Base-by-base conservation (phyloP, 2,329 filamentous ascomycete species). In the Aspergillus sp. region DNA sequence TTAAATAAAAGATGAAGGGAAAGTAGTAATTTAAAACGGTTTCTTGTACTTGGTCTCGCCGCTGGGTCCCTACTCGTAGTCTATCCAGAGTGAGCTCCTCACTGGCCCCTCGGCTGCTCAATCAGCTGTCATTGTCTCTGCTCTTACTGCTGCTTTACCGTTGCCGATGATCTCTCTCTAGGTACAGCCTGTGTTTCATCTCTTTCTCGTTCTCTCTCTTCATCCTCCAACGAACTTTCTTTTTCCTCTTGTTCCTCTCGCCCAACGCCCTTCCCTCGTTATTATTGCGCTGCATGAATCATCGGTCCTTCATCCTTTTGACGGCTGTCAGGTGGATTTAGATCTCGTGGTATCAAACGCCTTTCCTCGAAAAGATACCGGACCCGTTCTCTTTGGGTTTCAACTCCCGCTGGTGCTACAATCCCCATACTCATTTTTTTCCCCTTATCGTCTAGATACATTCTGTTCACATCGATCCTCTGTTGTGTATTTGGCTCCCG, bases 141-240 rank as follows among this genome's bases (percentile, higher is more conserved):
- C 13, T 41, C 34, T 15, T 41, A 17, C 34, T 41, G 13, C 34
- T 15, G 11, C 34, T 41, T 41, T 41, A 13, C 34, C 30, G 45
- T 25, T 54, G 61, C 64, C 53, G 68, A 65, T 69, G 68, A 70
- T 70, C 68, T 66, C 60, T 64, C 63, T 65, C 61, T 1, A 2
- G 19, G 19, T 59, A 58, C 59, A 64, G 57, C 23, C 22, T 57
- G 48, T 56, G 68, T 69, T 69, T 69, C 68, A 68, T 68, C 52
- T 62, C 38, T 47, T 54, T 28, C 25, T 28, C 25, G 25, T 54
- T 46, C 55, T 54, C 53, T 57, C 59, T 62, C 38, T 49, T 59
- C 53, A 25, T 62, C 46, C 53, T 47, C 56, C 51, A 50, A 23
- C 38, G n/a, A 49, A 49, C 58, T 59, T 58, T 62, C 60, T 68